Conservation (phyloP, 1,284 basidiomycete species). For the Rhodotorula glutinis region DNA sequence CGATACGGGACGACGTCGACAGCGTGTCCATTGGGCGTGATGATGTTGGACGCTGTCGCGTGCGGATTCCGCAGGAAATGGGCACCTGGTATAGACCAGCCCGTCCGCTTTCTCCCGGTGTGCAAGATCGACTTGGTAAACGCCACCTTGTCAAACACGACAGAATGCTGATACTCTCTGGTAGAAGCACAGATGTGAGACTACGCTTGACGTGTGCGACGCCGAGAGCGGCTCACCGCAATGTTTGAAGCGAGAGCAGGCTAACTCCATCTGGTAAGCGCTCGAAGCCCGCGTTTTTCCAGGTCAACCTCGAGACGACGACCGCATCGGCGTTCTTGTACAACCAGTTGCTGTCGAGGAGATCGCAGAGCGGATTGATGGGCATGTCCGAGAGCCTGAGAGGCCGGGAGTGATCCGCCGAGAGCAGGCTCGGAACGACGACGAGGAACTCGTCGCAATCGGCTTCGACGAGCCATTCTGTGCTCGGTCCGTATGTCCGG, state of each 20-base stretch:
- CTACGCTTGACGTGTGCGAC: too few relatives aligned
- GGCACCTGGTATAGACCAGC: conserved; percentile 18
- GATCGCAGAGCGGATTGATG: background rate
- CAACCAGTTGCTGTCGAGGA: conserved; percentile 10
- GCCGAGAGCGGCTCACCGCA: background rate
- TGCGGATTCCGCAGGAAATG: conserved; percentile 6
- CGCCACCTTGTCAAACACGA: background rate
- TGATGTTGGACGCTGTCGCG: background rate
- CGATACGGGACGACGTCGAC: background rate
- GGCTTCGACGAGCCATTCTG: conserved; percentile 17
- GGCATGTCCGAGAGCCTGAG: background rate
- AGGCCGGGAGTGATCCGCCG: background rate
- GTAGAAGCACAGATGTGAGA: too few relatives aligned
- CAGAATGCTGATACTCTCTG: background rate
- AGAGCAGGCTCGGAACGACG: background rate
- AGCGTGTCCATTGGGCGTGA: conserved; percentile 6
- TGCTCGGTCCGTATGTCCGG: conserved; percentile 1
- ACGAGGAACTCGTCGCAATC: conserved; percentile 25
- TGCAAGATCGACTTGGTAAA: background rate
- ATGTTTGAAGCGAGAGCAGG: background rate
- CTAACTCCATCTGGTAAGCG: background rate
- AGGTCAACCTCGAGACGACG: conserved; percentile 2
- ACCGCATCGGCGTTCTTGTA: conserved; percentile 10
- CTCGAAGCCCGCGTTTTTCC: conserved; percentile 9
- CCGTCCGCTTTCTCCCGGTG: background rate